Percentiles rank a stretch among this genome's conserved stretches.
Evolutionary conservation across 2,329 filamentous ascomycete genomes (phyloP).

Genomic region (Sordariomycetes sp.): DNA sequence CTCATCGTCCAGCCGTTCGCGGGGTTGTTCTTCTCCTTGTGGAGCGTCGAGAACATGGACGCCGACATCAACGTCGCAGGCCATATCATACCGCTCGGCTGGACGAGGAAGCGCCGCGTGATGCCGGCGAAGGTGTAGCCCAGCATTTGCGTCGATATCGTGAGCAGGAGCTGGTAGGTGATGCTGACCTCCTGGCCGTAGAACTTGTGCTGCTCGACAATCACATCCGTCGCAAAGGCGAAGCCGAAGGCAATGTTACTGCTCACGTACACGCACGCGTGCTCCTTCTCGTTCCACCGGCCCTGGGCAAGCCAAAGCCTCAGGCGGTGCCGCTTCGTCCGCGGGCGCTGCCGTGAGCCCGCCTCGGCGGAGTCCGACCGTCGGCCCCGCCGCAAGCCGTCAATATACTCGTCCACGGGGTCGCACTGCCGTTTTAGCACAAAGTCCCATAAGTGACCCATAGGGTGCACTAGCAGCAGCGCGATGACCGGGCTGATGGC

Average conservation of each 20-base stretch:
- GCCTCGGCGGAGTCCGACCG: slow-evolving; percentile 1
- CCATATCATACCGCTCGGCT: slow-evolving; percentile 85
- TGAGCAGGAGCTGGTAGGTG: slow-evolving; percentile 68
- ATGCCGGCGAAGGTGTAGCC: slow-evolving; percentile 80
- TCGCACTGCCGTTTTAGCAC: slow-evolving; percentile 50
- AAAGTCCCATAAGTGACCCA: slow-evolving; percentile 69
- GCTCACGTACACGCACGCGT: slow-evolving; percentile 79
- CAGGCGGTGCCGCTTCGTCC: slow-evolving; percentile 20
- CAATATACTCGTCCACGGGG: slow-evolving; percentile 31
- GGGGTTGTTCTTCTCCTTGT: slow-evolving; percentile 70
- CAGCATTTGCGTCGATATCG: slow-evolving; percentile 73
- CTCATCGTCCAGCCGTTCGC: slow-evolving; percentile 76
- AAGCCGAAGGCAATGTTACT: slow-evolving; percentile 86
- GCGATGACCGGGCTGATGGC: slow-evolving; percentile 84
- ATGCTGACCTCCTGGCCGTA: slow-evolving; percentile 72
- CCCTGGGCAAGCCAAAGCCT: slow-evolving; percentile 70
- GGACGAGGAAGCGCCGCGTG: slow-evolving; percentile 67
- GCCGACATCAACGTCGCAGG: slow-evolving; percentile 79
- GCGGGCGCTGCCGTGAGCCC: not conserved
- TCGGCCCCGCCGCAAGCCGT: slow-evolving; percentile 25
- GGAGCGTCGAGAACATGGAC: slow-evolving; percentile 77
- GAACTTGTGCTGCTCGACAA: slow-evolving; percentile 81
- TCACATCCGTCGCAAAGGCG: slow-evolving; percentile 79
- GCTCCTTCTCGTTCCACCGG: slow-evolving; percentile 78
- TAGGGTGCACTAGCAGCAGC: slow-evolving; percentile 69